Conservation (phyloP, 257 asterid species). For the Solanum tacnaense region DNA sequence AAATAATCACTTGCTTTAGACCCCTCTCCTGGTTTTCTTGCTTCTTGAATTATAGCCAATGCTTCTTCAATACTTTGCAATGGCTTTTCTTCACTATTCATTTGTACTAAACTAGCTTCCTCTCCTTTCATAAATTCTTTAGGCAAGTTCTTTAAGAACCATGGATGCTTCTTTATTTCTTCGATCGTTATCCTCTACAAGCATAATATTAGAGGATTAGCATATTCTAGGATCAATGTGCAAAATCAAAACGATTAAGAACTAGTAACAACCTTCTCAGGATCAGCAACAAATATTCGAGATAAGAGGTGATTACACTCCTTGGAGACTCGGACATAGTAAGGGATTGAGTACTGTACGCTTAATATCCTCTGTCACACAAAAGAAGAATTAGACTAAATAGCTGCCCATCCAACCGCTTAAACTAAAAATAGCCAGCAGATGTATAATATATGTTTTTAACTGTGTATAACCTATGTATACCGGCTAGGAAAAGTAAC, state of each 20-base stretch:
- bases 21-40: background rate
- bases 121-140: conserved; percentile 1
- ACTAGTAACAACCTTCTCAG: background rate
- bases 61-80: background rate
- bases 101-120: background rate
- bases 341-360: background rate
- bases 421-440: background rate
- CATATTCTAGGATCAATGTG: background rate
- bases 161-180: background rate
- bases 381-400: background rate
- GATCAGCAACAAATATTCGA: background rate
- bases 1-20: background rate
- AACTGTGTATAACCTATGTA: background rate
- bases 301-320: background rate
- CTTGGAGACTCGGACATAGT: background rate
- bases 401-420: background rate
- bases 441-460: background rate
- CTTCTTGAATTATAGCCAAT: conserved; percentile 3
- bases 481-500: background rate
- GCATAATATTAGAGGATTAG: background rate
- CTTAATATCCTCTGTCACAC: conserved; percentile 2
- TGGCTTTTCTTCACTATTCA: background rate
- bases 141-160: background rate
- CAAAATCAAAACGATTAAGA: background rate
- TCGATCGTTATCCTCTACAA: background rate